These are phyloP conservation scores for Pseudogymnoascus sp. DNA, from an alignment of 2,329 filamentous ascomycete genomes.

Conservation along the genomic window DNA sequence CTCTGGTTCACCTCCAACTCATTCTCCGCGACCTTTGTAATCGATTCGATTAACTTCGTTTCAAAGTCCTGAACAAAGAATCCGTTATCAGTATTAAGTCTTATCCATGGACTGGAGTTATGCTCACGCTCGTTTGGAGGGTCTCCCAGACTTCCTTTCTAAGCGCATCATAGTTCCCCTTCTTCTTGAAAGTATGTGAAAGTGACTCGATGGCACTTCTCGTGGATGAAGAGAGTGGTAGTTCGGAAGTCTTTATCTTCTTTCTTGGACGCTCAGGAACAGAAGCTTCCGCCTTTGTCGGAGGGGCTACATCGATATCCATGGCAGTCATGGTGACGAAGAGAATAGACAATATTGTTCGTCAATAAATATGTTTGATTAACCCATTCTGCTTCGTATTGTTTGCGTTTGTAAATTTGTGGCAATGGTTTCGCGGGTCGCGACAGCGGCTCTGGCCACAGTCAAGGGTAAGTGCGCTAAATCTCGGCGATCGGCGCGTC, in stretches of 20 bases:
- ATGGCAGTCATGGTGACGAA: background rate
- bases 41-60: constrained; percentile 53
- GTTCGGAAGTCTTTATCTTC: constrained; percentile 65
- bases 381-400: background rate
- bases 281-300: background rate
- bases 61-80: constrained; percentile 53
- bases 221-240: constrained; percentile 66
- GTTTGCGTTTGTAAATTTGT: background rate
- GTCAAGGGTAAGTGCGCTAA: constrained; percentile 1
- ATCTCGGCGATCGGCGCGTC: constrained; percentile 6
- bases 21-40: constrained; percentile 61
- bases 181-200: constrained; percentile 78
- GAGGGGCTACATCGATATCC: background rate
- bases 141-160: constrained; percentile 68
- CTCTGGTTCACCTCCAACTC: constrained; percentile 68
- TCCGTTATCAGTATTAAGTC: background rate
- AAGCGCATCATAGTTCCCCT: constrained; percentile 71
- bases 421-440: background rate
- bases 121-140: constrained; percentile 29
- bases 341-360: background rate
- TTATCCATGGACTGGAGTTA: background rate
- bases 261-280: constrained; percentile 18
- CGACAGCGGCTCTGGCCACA: background rate
- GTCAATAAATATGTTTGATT: constrained; percentile 5
- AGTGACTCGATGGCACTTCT: constrained; percentile 65